phyloP scores from a whole-genome alignment of 1,284 basidiomycete genomes.

The Apiotrichum veenhuisii region DNA sequence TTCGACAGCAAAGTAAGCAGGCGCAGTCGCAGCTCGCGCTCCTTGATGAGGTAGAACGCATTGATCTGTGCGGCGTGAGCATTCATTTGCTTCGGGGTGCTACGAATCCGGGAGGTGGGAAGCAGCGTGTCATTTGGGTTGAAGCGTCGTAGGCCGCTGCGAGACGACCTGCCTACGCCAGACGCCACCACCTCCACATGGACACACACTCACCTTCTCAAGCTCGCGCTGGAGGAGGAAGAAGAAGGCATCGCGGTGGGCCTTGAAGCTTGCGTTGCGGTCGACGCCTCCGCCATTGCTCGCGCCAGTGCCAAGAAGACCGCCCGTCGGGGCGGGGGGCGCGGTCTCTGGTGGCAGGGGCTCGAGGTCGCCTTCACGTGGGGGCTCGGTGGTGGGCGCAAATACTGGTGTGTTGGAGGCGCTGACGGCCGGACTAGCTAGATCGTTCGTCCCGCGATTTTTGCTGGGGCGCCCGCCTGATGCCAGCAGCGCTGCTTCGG shows the following conservation, averaged over 20 bases:
- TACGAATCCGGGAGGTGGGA: too few species aligned
- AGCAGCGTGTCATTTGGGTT: too few species aligned
- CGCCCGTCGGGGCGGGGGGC: slow-evolving; percentile 38
- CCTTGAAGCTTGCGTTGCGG: slow-evolving; percentile 63
- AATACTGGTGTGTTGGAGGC: slow-evolving; percentile 14
- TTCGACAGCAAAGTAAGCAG: slow-evolving; percentile 92
- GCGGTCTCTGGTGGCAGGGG: slow-evolving; percentile 46
- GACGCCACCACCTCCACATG: background rate
- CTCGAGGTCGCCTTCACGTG: slow-evolving; percentile 32
- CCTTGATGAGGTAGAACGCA: slow-evolving; percentile 97
- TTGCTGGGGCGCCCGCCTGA: slow-evolving; percentile 73
- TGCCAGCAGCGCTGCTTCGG: slow-evolving; percentile 82
- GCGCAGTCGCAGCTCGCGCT: slow-evolving; percentile 87
- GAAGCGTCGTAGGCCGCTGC: too few species aligned
- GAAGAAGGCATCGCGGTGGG: slow-evolving; percentile 97
- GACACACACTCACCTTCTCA: slow-evolving; percentile 69
- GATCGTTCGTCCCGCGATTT: slow-evolving; percentile 42
- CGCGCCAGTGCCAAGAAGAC: slow-evolving; percentile 14
- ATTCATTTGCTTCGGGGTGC: background rate
- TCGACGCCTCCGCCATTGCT: slow-evolving; percentile 23
- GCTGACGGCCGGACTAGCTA: slow-evolving; percentile 1
- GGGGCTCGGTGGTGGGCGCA: background rate
- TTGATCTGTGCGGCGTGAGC: slow-evolving; percentile 68
- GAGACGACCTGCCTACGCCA: too few species aligned
- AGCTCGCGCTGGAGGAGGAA: slow-evolving; percentile 97